Base-by-base conservation (phyloP, 1,284 basidiomycete genomes). In the Wallemia hederae region DNA sequence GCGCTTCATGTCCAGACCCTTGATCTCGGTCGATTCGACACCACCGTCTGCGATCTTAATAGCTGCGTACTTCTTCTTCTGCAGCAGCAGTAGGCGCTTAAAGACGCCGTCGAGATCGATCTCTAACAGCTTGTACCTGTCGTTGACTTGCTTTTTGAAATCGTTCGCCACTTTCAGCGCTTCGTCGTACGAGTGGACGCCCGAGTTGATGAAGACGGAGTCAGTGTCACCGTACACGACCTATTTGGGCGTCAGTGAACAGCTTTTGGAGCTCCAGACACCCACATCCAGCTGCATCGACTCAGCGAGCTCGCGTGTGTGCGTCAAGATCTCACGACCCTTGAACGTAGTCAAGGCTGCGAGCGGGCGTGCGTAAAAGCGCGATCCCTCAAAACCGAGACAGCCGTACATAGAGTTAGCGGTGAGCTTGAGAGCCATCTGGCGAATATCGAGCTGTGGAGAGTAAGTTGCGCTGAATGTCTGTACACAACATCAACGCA, bases 381-480 rank as follows among this genome's bases (percentile, higher is more conserved):
- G 77, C 22, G 91, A 96, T 65, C 91, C 86, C 68, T 92, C 88
- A 70, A 97, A 98, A 60, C 94, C 94, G 27, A 99, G 81, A 76
- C 94, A 99, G 24, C 94, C 94, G 71, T 98, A 99, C 92, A 99
- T 99, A 75, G 87, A 92, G 75, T 99, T 98, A 62, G 94, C 94
- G 1, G 92, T 99, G 60, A 98, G 81, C 74, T 98, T 98, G 62
- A 98, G 76, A 2, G 94, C 94, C 69, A 87, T 82, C 69, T 99
- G 94, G 70, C 91, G 92, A 74, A 98, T 96, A 68, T 98, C 88
- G 69, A 83, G 91, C 83, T 90, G 66, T 27, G 49, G 24, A n/a
- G 24, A 15, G 17, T 3, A 62, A n/a, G 24, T 29, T 19, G 60
- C 17, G 59, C 59, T 15, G n/a, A 2, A 55, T 39, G 28, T 57